Evolutionary conservation across 73 alveolate genomes (phyloP).

Genomic region (Stentor roeselii): DNA sequence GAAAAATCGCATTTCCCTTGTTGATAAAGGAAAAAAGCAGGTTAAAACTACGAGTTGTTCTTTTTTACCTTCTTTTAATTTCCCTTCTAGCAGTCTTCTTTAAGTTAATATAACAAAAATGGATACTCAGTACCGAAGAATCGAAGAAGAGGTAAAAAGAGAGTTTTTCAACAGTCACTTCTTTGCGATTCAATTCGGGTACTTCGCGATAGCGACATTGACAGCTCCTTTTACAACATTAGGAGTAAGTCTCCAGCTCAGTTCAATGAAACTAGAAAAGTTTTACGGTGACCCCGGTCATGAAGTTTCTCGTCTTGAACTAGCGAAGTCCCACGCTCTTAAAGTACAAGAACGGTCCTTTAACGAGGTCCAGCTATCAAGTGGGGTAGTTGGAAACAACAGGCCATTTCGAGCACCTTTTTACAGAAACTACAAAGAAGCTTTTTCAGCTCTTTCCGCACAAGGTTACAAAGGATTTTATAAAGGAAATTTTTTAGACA

Average conservation of each 20-base stretch:
- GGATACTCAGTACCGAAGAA: background rate
- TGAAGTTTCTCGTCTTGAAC: conserved; percentile 6
- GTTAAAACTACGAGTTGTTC: too few species aligned
- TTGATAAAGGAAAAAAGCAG: too few species aligned
- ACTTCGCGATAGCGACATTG: background rate
- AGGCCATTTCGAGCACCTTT: conserved; percentile 29
- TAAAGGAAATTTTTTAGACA: conserved; percentile 18
- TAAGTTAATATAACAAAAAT: too few species aligned
- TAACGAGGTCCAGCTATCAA: background rate
- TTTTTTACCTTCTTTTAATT: too few species aligned
- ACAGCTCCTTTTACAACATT: conserved; percentile 26
- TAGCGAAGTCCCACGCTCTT: conserved; percentile 12
- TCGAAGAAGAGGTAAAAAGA: background rate
- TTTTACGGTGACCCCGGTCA: background rate
- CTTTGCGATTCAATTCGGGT: background rate
- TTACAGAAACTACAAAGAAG: conserved; percentile 12
- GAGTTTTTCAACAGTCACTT: background rate
- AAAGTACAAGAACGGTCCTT: conserved; percentile 2
- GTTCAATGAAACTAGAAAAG: background rate
- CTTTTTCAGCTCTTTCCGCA: conserved; percentile 21
- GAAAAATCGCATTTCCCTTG: conserved; percentile 30
- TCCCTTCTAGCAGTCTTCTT: too few species aligned
- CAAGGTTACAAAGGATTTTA: conserved; percentile 30
- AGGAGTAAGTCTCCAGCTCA: conserved; percentile 19
- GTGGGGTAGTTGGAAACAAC: conserved; percentile 18